Percentiles rank a stretch among this genome's conserved stretches.
phyloP scores from a whole-genome alignment of 257 asterid species.

The Marsdenia floribunda region DNA sequence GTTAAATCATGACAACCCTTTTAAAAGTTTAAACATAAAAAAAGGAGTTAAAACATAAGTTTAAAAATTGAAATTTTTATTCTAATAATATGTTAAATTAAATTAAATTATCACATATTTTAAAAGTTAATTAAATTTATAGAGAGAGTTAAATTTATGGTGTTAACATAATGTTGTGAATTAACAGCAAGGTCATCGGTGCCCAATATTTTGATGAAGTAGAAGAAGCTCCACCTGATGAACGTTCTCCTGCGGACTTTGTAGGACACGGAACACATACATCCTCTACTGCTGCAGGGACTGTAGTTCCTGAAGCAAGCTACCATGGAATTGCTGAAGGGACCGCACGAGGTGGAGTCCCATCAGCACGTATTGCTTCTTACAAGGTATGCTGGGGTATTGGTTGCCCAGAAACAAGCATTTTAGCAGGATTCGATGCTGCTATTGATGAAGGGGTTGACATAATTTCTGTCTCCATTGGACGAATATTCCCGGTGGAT shows the following conservation, averaged over 20 bases:
- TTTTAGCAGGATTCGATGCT: conserved; percentile 61
- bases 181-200: conserved; percentile 67
- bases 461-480: conserved; percentile 58
- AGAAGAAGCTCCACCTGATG: not conserved
- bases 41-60: too few species aligned
- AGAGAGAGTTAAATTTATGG: too few species aligned
- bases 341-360: conserved; percentile 69
- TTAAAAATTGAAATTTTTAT: too few species aligned
- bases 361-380: conserved; percentile 58
- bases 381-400: conserved; percentile 58
- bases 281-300: conserved; percentile 63
- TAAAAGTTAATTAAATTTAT: too few species aligned
- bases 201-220: conserved; percentile 45
- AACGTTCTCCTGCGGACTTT: conserved; percentile 39
- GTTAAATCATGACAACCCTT: too few species aligned
- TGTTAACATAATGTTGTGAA: not conserved
- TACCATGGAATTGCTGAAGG: conserved; percentile 46
- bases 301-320: conserved; percentile 37
- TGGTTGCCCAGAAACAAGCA: conserved; percentile 32
- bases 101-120: not conserved
- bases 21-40: too few species aligned
- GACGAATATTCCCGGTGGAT: conserved; percentile 17
- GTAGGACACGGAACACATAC: conserved; percentile 82
- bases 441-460: conserved; percentile 76
- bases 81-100: too few species aligned